Evolutionary conservation across 768 basidiomycete species (phyloP).

Genomic region (Lentinus brumalis): DNA sequence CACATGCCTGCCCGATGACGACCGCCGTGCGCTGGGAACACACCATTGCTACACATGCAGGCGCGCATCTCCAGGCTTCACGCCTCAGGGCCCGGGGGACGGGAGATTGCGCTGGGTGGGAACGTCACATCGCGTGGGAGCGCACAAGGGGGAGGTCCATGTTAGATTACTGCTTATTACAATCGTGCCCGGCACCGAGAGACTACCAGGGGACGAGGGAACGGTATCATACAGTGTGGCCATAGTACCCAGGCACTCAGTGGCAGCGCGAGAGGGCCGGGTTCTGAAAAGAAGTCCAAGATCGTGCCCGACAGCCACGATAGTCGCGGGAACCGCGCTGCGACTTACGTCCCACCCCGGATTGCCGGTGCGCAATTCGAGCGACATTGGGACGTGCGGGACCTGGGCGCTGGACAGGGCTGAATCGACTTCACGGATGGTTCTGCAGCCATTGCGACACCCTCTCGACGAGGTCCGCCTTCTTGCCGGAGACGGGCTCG

Average conservation of each 20-base stretch:
- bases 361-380: neutral
- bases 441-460: slow-evolving; percentile 62
- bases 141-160: neutral
- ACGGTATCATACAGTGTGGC: slow-evolving; percentile 3
- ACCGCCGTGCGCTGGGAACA: too few species aligned
- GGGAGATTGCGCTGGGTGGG: too few species aligned
- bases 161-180: neutral
- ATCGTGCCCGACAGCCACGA: slow-evolving; percentile 7
- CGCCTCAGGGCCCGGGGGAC: too few species aligned
- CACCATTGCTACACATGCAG: too few species aligned
- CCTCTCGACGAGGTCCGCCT: slow-evolving; percentile 70
- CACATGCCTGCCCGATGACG: too few species aligned
- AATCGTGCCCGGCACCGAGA: slow-evolving; percentile 3
- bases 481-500: slow-evolving; percentile 63
- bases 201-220: slow-evolving; percentile 2
- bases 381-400: neutral
- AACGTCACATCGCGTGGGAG: too few species aligned
- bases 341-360: neutral
- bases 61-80: too few species aligned
- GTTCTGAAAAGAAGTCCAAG: slow-evolving; percentile 5
- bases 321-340: slow-evolving; percentile 15
- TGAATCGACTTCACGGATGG: slow-evolving; percentile 14
- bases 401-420: neutral
- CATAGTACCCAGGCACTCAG: slow-evolving; percentile 20
- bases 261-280: slow-evolving; percentile 13